phyloP scores from a whole-genome alignment of 192 early-diverging fungal species.

The Obelidium mucronatum region DNA sequence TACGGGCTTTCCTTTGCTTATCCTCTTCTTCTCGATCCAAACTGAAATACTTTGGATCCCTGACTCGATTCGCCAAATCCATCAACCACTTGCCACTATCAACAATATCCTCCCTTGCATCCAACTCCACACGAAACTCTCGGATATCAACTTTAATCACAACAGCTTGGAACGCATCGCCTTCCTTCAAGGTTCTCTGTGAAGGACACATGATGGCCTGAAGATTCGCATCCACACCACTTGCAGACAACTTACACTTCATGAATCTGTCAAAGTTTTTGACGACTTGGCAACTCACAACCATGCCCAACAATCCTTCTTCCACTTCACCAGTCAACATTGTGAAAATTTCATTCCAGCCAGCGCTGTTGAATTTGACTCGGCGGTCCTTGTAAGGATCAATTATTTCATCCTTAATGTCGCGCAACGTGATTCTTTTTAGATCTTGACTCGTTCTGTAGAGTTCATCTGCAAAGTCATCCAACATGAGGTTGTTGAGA shows the following conservation, averaged over 20 bases:
- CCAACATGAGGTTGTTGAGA: slow-evolving; percentile 86
- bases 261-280: slow-evolving; percentile 79
- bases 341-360: slow-evolving; percentile 68
- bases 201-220: slow-evolving; percentile 62
- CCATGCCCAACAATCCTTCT: slow-evolving; percentile 68
- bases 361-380: slow-evolving; percentile 62
- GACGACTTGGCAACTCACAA: slow-evolving; percentile 73
- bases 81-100: slow-evolving; percentile 35
- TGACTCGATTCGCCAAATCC: neutral
- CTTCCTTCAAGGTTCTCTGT: slow-evolving; percentile 56
- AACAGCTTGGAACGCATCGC: slow-evolving; percentile 75
- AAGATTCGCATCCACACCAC: slow-evolving; percentile 86
- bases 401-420: slow-evolving; percentile 90
- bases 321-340: slow-evolving; percentile 89
- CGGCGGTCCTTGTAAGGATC: slow-evolving; percentile 80
- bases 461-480: slow-evolving; percentile 89
- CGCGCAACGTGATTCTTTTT: slow-evolving; percentile 78
- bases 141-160: slow-evolving; percentile 84
- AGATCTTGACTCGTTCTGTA: slow-evolving; percentile 74
- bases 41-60: slow-evolving; percentile 37
- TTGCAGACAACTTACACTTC: slow-evolving; percentile 69
- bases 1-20: slow-evolving; percentile 22
- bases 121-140: slow-evolving; percentile 77
- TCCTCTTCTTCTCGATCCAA: slow-evolving; percentile 51
- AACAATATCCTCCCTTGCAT: slow-evolving; percentile 58